Percentiles rank a stretch among this genome's conserved stretches.
phyloP scores from a whole-genome alignment of 1,284 basidiomycete genomes.

The Pascua sp. region DNA sequence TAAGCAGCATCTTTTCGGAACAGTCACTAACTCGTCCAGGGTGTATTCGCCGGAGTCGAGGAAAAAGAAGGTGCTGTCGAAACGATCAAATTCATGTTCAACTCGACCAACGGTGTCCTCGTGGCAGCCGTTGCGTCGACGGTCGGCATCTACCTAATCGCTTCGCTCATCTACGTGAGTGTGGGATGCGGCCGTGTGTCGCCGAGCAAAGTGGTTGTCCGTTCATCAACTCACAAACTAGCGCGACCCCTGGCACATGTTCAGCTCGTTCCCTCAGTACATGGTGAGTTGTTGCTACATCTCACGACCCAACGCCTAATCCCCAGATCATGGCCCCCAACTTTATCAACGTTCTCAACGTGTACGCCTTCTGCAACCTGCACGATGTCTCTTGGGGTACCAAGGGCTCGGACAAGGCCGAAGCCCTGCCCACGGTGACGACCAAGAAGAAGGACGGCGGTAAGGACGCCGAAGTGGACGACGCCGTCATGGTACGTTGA shows the following conservation, averaged over 20 bases:
- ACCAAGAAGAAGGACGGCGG: constrained; percentile 73
- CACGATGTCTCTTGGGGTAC: constrained; percentile 63
- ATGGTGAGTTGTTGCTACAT: constrained; percentile 41
- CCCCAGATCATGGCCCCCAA: constrained; percentile 67
- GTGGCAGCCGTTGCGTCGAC: constrained; percentile 86
- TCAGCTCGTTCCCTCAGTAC: constrained; percentile 94
- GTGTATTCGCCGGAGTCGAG: constrained; percentile 56
- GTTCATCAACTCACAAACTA: constrained; percentile 36
- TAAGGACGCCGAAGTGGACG: constrained; percentile 45
- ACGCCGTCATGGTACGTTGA: too few relatives aligned
- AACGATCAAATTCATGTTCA: constrained; percentile 63
- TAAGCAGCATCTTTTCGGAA: too few relatives aligned
- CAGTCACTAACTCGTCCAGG: too few relatives aligned
- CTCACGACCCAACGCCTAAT: too few relatives aligned
- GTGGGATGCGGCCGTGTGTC: neutral
- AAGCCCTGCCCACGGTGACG: constrained; percentile 84
- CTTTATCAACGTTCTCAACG: constrained; percentile 91
- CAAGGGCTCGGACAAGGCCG: constrained; percentile 75
- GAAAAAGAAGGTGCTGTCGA: constrained; percentile 46
- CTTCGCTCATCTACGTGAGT: constrained; percentile 85
- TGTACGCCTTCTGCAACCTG: constrained; percentile 93
- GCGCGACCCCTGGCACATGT: constrained; percentile 97
- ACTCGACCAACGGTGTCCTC: constrained; percentile 72
- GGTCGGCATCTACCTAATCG: constrained; percentile 78
- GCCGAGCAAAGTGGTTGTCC: too few relatives aligned